Conservation (phyloP, 768 basidiomycete genomes). For the Termitomyces bulborhizus region DNA sequence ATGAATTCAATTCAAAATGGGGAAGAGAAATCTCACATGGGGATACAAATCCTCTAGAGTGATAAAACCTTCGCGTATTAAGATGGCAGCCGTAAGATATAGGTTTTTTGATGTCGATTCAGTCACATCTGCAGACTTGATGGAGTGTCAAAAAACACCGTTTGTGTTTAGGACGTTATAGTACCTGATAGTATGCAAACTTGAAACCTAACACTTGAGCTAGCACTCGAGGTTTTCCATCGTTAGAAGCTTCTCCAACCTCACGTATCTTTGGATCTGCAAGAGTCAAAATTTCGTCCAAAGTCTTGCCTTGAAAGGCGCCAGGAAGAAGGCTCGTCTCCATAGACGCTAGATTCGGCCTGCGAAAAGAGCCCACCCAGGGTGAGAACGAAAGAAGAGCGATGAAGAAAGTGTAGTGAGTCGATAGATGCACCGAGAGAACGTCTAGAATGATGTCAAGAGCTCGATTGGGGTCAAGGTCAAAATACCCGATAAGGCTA, state of each 20-base stretch:
- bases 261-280: slow-evolving; percentile 35
- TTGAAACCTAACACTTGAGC: slow-evolving; percentile 98
- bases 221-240: slow-evolving; percentile 51
- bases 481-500: slow-evolving; percentile 91
- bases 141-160: neutral
- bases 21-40: slow-evolving; percentile 56
- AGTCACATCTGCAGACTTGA: slow-evolving; percentile 47
- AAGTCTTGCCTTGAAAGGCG: slow-evolving; percentile 47
- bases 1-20: neutral
- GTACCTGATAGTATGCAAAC: slow-evolving; percentile 79
- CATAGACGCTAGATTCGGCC: slow-evolving; percentile 28
- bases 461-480: slow-evolving; percentile 91
- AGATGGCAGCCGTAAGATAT: slow-evolving; percentile 75
- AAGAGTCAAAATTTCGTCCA: slow-evolving; percentile 61
- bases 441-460: slow-evolving; percentile 93
- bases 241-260: slow-evolving; percentile 13
- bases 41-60: slow-evolving; percentile 84
- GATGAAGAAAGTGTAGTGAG: slow-evolving; percentile 87
- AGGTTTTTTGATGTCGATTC: slow-evolving; percentile 67
- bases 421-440: slow-evolving; percentile 71
- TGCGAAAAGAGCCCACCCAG: slow-evolving; percentile 60
- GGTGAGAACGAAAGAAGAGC: slow-evolving; percentile 82
- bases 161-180: slow-evolving; percentile 14
- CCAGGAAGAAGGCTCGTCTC: slow-evolving; percentile 29
- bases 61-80: slow-evolving; percentile 88